Percentiles rank a stretch among this genome's conserved stretches.
These are phyloP conservation scores for Pezicula carpinea DNA, from an alignment of 2,329 filamentous ascomycete genomes.

Conservation along the genomic window DNA sequence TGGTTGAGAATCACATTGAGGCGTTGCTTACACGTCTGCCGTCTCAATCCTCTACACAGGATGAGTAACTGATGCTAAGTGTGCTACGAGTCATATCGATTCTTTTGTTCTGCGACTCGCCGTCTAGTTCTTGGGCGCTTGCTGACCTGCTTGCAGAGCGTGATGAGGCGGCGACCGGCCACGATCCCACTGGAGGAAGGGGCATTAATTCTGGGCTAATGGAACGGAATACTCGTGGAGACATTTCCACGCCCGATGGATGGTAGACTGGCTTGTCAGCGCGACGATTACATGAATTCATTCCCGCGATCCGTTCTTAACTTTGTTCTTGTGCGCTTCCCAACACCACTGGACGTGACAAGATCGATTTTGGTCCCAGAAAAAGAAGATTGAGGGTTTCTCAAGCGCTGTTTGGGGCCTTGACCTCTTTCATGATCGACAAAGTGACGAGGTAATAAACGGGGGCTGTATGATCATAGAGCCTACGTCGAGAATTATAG, in stretches of 20 bases:
- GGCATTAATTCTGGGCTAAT: neutral
- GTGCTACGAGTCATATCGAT: too few relatives aligned
- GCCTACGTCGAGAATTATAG: neutral
- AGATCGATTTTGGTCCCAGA: neutral
- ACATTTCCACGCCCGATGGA: neutral
- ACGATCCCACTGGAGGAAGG: constrained; percentile 11
- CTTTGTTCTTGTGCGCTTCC: too few relatives aligned
- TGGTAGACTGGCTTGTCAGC: too few relatives aligned
- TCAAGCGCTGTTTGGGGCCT: neutral
- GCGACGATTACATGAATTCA: too few relatives aligned
- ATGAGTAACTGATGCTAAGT: too few relatives aligned
- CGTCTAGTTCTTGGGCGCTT: too few relatives aligned
- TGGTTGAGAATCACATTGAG: too few relatives aligned
- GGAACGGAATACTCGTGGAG: neutral
- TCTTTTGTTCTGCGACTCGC: too few relatives aligned
- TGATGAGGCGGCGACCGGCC: constrained; percentile 4
- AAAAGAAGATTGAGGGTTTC: neutral
- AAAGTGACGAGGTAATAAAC: neutral
- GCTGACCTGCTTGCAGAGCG: constrained; percentile 8
- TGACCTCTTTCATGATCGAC: neutral
- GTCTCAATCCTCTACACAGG: too few relatives aligned
- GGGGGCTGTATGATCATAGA: neutral
- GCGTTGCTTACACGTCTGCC: too few relatives aligned
- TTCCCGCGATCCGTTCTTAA: too few relatives aligned
- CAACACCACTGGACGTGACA: too few relatives aligned